These are phyloP conservation scores for Lathyrus oleraceus DNA, from an alignment of 306 rosid species.

Conservation along the genomic window DNA sequence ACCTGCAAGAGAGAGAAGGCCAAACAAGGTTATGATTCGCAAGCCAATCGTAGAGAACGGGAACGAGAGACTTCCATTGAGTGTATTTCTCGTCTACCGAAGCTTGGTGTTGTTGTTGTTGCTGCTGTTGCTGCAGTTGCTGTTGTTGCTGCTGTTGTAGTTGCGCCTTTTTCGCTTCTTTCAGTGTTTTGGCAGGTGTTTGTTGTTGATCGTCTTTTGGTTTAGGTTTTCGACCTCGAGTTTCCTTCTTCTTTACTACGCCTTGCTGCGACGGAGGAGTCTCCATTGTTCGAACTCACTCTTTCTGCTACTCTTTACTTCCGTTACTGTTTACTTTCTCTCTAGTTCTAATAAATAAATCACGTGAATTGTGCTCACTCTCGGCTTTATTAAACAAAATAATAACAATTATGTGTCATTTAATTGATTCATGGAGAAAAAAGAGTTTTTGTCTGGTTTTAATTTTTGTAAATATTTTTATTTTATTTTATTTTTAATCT, in stretches of 20 bases:
- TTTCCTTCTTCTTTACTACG: slow-evolving; percentile 74
- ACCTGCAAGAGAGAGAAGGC: slow-evolving; percentile 99
- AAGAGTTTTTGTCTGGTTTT: too few relatives aligned
- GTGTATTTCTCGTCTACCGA: slow-evolving; percentile 78
- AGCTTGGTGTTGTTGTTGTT: slow-evolving; percentile 50
- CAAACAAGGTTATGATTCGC: slow-evolving; percentile 93
- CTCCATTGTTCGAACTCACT: slow-evolving; percentile 29
- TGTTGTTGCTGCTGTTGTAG: slow-evolving; percentile 51
- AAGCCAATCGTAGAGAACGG: slow-evolving; percentile 94
- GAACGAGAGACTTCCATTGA: slow-evolving; percentile 88
- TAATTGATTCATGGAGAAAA: too few relatives aligned
- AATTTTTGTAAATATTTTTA: too few relatives aligned
- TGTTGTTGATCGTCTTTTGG: slow-evolving; percentile 45
- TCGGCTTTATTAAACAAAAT: too few relatives aligned
- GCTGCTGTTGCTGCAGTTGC: slow-evolving; percentile 31
- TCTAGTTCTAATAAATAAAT: too few relatives aligned
- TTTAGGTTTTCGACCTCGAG: slow-evolving; percentile 83
- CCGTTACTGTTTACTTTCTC: not conserved
- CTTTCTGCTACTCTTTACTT: not conserved
- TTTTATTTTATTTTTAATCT: too few relatives aligned
- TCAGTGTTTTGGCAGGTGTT: slow-evolving; percentile 15
- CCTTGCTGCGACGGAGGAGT: slow-evolving; percentile 24
- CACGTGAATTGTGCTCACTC: too few relatives aligned
- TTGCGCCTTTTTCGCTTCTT: slow-evolving; percentile 47
- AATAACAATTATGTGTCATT: too few relatives aligned